Base-by-base conservation (phyloP, 768 basidiomycete species). In the Podaxis sp. region DNA sequence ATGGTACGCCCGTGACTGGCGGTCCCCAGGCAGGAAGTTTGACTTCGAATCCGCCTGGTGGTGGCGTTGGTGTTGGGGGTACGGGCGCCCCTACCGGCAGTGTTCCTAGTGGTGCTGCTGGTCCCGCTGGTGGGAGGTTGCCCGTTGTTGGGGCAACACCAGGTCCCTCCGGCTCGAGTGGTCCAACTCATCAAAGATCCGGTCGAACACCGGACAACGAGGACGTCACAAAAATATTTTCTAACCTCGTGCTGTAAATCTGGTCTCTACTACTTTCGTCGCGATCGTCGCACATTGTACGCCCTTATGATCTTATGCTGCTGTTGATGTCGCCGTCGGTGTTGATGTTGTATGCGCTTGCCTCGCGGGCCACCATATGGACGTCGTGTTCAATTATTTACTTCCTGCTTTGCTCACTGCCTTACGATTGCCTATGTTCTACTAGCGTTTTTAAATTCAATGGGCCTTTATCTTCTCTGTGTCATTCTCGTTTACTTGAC, bases 141-240 rank as follows among this genome's bases (percentile, higher is more conserved):
- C 36, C 61, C 9, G 27, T 21, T 32, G 57, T 37, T 27, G 64
- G 53, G 0, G 46, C 48, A 37, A 32, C 55, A 2, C 38, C 60
- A 18, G 56, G 32, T 2, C 13, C 56, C 25, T 58, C 61, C 3
- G 64, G 65, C 2, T 50, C 65, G 40, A 55, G 64, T 54, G 50
- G 65, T 50, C 50, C 61, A 40, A 40, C 59, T 46, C 61, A 63
- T 76, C 82, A 81, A 63, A 72, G 79, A 63, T 74, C 72, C 50
- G 69, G 73, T 51, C 73, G 68, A 47, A 61, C 59, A 18, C 55
- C 62, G 40, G 59, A 65, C 28, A 55, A 59, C 57, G 87, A 89
- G 58, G 89, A 90, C 67, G 86, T 90, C 58, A 85, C 89, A 44
- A 81, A 89, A 62, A 88, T 90, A 66, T 88, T 91, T 68, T 87